phyloP scores from a whole-genome alignment of 2,329 filamentous ascomycete species.

The Colletotrichum incanum region DNA sequence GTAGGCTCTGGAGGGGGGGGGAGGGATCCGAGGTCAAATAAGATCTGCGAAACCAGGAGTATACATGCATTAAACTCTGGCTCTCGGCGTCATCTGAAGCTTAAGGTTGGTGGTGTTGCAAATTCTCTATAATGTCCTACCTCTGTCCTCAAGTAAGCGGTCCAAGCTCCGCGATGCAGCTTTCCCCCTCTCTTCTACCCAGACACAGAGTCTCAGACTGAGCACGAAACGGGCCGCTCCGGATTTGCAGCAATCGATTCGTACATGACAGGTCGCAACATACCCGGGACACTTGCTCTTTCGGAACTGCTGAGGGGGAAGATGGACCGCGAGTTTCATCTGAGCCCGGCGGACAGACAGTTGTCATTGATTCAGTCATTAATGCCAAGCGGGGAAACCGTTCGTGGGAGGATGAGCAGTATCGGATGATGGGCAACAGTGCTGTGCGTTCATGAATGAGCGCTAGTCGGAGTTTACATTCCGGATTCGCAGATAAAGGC shows the following conservation, averaged over 20 bases:
- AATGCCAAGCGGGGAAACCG: conserved; percentile 8
- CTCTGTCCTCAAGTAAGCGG: conserved; percentile 18
- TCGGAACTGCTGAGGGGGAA: background rate
- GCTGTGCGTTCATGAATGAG: conserved; percentile 10
- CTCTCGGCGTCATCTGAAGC: conserved; percentile 41
- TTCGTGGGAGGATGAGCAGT: background rate
- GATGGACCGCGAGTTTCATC: conserved; percentile 27
- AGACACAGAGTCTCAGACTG: background rate
- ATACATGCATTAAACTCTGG: conserved; percentile 36
- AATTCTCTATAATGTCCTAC: conserved; percentile 6
- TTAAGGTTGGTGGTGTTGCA: conserved; percentile 22
- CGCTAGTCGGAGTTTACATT: background rate
- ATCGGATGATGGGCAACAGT: conserved; percentile 25
- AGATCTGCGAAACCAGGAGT: conserved; percentile 1
- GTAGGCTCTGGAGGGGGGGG: conserved; percentile 19
- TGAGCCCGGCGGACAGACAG: conserved; percentile 12
- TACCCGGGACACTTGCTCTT: conserved; percentile 12
- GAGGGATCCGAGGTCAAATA: conserved; percentile 28
- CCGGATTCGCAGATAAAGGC: background rate
- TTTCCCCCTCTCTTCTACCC: conserved; percentile 9
- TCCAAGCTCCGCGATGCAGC: conserved; percentile 27
- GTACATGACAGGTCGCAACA: conserved; percentile 11
- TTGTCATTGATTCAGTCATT: conserved; percentile 13
- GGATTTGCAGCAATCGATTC: conserved; percentile 1
- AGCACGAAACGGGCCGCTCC: conserved; percentile 22